These are phyloP conservation scores for Macadamia integrifolia DNA, from an alignment of 164 flowering plant genomes.

Conservation along the genomic window DNA sequence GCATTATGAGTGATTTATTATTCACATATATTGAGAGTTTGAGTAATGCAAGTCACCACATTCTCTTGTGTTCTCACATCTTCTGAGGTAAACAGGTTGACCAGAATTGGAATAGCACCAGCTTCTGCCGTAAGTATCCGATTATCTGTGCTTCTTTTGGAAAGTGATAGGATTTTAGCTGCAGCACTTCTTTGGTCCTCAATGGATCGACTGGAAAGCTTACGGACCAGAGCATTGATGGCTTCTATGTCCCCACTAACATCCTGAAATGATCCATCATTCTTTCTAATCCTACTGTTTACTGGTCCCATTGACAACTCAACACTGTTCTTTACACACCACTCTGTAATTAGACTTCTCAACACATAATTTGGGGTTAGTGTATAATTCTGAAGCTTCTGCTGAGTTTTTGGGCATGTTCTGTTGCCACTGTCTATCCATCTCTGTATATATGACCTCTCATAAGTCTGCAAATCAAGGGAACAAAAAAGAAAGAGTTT, in stretches of 20 bases:
- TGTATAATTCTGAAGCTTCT: conserved; percentile 55
- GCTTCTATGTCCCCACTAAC: conserved; percentile 62
- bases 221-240: conserved; percentile 56
- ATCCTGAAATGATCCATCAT: conserved; percentile 73
- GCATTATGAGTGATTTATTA: conserved; percentile 81
- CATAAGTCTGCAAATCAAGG: conserved; percentile 67
- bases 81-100: conserved; percentile 55
- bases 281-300: conserved; percentile 55
- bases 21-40: conserved; percentile 85
- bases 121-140: conserved; percentile 80
- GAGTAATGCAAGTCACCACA: conserved; percentile 82
- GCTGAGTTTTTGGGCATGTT: conserved; percentile 94
- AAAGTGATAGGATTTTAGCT: conserved; percentile 61
- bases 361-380: conserved; percentile 82
- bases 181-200: conserved; percentile 64
- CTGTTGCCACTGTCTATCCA: conserved; percentile 86
- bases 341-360: conserved; percentile 70
- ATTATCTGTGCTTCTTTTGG: conserved; percentile 87
- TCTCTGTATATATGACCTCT: conserved; percentile 83
- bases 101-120: conserved; percentile 79
- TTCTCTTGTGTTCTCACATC: conserved; percentile 67
- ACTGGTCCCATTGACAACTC: conserved; percentile 51
- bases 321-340: conserved; percentile 65
- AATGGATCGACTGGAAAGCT: conserved; percentile 50
- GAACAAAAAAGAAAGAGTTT: background rate